Conservation (phyloP, 306 rosid genomes). For the Vigna radiata region DNA sequence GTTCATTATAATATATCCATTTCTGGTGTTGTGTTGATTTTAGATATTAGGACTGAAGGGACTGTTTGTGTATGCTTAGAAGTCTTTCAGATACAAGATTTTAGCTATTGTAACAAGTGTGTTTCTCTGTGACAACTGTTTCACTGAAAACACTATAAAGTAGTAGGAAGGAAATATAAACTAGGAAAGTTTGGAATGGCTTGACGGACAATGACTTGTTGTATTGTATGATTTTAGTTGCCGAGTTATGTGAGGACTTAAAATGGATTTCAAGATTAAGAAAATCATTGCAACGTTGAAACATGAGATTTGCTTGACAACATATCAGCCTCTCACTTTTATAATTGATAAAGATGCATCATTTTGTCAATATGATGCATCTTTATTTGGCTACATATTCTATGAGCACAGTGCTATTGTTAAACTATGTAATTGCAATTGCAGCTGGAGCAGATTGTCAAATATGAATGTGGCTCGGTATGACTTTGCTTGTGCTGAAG, state of each 20-base stretch:
- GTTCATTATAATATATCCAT: conserved; percentile 1
- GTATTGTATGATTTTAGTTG: neutral
- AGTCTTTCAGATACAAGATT: neutral
- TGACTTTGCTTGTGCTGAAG: conserved; percentile 89
- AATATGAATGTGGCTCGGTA: conserved; percentile 79
- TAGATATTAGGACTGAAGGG: neutral
- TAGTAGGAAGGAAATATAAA: neutral
- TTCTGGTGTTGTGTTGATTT: neutral
- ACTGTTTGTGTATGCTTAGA: neutral
- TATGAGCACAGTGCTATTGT: neutral
- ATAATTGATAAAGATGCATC: neutral
- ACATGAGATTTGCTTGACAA: neutral
- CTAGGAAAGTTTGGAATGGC: conserved; percentile 1
- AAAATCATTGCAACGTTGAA: neutral
- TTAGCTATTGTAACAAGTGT: neutral
- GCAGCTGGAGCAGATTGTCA: conserved; percentile 89
- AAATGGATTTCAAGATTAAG: neutral
- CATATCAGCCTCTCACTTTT: neutral
- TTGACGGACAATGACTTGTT: neutral
- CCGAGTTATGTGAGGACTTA: neutral
- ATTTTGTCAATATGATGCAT: neutral
- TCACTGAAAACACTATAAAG: neutral
- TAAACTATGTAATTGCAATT: conserved; percentile 35
- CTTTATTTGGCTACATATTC: neutral
- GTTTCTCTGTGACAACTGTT: neutral